Base-by-base conservation (phyloP, 2,329 filamentous ascomycete species). In the Bipolaris bicolor region DNA sequence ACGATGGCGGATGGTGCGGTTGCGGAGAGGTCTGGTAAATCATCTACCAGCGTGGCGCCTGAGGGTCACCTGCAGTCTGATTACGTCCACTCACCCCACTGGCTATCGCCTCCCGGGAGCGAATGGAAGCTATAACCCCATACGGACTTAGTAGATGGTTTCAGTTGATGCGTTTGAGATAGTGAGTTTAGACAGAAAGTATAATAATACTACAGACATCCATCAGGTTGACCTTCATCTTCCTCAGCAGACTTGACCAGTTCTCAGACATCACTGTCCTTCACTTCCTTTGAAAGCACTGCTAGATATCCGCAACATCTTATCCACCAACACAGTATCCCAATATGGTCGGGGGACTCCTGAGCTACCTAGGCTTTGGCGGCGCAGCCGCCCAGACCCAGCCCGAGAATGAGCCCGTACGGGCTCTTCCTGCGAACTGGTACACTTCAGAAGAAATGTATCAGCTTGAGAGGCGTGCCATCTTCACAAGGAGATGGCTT, bases 401-500 rank as follows among this genome's bases (percentile, higher is more conserved):
- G 36, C 49, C 65, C 57, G 59, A 65, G 47, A 66, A 62, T 47
- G 47, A 61, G 31, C 65, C 79, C 47, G 70, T 78, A 22, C 73
- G 77, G 16, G 77, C 82, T 18, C 72, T 80, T 36, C 79, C 79
- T 36, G 68, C 69, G 7, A 72, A 71, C 50, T 78, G 76, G 76
- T 77, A 72, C 46, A 78, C 72, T 20, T 77, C 77, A 29, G 73
- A 72, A 11, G 75, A 78, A 24, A 72, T 79, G 41, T 83, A 80
- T 54, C 73, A 79, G 33, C 72, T 84, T 4, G 82, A 84, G 64
- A 74, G 76, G 49, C 78, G 82, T 31, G 79, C 80, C 0, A 77
- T 84, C 26, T 82, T 83, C 66, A 86, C 84, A 37, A 78, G 79
- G 63, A 81, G 82, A 65, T 86, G 83, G 84, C 78, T 83, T 34